Base-by-base conservation (phyloP, 768 basidiomycete species). In the Calocybe indica region DNA sequence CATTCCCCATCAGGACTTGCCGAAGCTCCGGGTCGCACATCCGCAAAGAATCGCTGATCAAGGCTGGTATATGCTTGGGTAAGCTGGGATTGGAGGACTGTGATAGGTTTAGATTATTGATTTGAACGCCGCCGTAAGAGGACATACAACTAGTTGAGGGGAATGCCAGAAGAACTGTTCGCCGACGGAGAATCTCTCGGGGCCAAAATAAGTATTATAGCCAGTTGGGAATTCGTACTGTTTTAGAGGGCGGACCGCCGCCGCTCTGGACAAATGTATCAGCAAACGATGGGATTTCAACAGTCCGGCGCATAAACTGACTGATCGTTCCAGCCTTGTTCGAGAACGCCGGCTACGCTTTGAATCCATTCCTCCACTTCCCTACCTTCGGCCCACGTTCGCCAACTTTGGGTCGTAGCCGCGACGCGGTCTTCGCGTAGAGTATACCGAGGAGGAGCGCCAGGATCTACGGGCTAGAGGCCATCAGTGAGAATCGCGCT, bases 181-280 rank as follows among this genome's bases (percentile, higher is more conserved):
- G 43, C 93, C 88, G 10, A 92, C 82, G 48, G 76, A 71, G 63
- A 82, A 89, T 32, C 95, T 80, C 59, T 97, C 90, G 7, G 76
- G 58, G 0, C 85, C 88, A 65, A 93, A 96, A 58, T 82, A 83
- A 7, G 80, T 74, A 59, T 84, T 91, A 69, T 82, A 97, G 1
- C 96, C 96, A 32, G 90, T 92, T 0, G 96, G 91, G 70, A 99
- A 97, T 68, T 99, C 96, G 68, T 95, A 98, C 53, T 79, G 85
- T 53, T 77, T 77, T 36, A 72, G 62, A 5, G 78, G 76, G 36
- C 80, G 77, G 46, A 73, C 65, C 9, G 73, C 69, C 38, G 82
- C 85, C 42, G 68, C 70, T 53, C 88, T 90, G 58, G n/a, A 49
- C n/a, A 5, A 31, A 40, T 47, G 45, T 28, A 28, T 40, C 40